Base-by-base conservation (phyloP, 768 basidiomycete species). In the Gymnopilus dilepis region DNA sequence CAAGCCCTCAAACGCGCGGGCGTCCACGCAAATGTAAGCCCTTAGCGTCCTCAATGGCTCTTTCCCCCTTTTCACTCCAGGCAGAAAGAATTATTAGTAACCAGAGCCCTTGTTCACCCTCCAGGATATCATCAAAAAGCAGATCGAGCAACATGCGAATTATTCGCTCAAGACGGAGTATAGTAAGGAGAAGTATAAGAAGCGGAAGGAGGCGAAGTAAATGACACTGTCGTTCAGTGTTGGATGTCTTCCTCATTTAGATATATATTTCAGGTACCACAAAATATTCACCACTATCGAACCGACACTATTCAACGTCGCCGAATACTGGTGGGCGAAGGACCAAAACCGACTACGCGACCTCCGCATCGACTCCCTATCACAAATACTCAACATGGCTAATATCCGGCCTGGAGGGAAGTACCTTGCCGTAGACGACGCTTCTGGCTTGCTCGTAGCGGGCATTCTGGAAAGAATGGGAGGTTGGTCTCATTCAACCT, bases 161-260 rank as follows among this genome's bases (percentile, higher is more conserved):
- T 99, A 92, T 73, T 87, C 88, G 11, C 79, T 99, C 51, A 99
- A 99, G 76, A 99, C 96, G 1, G 97, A 97, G 74, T 99, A 96
- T 75, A 95, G 93, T 76, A 99, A 99, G 76, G 96, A 99, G 70
- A 99, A 99, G 73, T 99, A 98, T 76, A 91, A 86, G 73, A 97
- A 96, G 74, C 84, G 94, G 38, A 99, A 99, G 74, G 94, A 96
- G 77, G 95, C 93, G 59, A 99, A 99, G 96, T 97, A 70, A 66
- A 88, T 73, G n/a, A n/a, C n/a, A n/a, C n/a, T n/a, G n/a, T n/a
- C n/a, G n/a, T n/a, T n/a, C n/a, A n/a, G n/a, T n/a, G n/a, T n/a
- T n/a, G n/a, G n/a, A n/a, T n/a, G n/a, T n/a, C n/a, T n/a, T n/a
- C n/a, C n/a, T n/a, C n/a, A n/a, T n/a, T n/a, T n/a, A n/a, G n/a